Conservation (phyloP, 1,139 yeast species). For the Tardiomyces depauwii region DNA sequence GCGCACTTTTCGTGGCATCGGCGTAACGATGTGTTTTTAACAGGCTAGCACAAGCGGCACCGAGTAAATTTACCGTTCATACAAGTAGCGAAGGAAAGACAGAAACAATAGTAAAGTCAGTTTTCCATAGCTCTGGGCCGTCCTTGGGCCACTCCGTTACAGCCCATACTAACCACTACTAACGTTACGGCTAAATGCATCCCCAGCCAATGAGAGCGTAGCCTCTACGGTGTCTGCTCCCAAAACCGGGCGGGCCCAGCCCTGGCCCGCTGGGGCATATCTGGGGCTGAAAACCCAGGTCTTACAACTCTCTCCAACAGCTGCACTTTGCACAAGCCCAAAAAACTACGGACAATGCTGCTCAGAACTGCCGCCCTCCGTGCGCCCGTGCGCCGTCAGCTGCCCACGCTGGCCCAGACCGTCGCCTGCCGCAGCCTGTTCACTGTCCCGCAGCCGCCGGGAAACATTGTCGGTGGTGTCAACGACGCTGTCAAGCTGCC, state of each 20-base stretch:
- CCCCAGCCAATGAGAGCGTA: background rate
- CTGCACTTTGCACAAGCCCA: background rate
- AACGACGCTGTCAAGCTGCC: conserved; percentile 74
- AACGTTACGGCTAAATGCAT: background rate
- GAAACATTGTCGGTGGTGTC: conserved; percentile 46
- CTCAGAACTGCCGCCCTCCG: background rate
- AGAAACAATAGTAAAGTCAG: too few relatives aligned
- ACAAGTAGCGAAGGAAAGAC: too few relatives aligned
- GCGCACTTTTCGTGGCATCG: too few relatives aligned
- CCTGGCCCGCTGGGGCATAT: too few relatives aligned
- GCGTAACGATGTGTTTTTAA: too few relatives aligned
- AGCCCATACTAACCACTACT: background rate
- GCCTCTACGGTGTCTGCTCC: background rate
- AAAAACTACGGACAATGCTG: background rate
- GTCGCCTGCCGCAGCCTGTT: background rate
- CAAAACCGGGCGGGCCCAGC: background rate
- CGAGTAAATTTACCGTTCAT: too few relatives aligned
- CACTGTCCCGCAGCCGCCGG: conserved; percentile 29
- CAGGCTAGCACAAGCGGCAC: too few relatives aligned
- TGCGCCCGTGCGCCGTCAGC: background rate
- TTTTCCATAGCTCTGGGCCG: too few relatives aligned
- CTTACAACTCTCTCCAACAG: background rate
- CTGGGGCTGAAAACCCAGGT: background rate
- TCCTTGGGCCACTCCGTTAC: too few relatives aligned
- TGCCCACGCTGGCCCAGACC: background rate